Evolutionary conservation across 1,139 yeast species (phyloP), one percentile per base, ranked within the genome.

Genomic region (Suhomyces bribrorum): DNA sequence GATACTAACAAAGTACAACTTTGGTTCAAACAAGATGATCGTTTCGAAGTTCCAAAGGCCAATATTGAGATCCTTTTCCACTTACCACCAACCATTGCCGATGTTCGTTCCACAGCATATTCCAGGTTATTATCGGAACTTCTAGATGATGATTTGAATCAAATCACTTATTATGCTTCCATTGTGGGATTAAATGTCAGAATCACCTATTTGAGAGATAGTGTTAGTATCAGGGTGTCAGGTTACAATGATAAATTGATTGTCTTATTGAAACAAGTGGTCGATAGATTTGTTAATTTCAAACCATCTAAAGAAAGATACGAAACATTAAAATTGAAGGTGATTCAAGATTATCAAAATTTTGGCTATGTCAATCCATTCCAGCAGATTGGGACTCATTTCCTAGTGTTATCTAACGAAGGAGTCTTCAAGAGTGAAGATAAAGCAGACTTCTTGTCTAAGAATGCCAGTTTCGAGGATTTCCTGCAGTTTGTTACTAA

Each of bases 11-110:
- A 57, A 40, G 50, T 59, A 39, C 73, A 69, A 51, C 68, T 88
- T 26, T 92, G 98, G 98, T 88, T 74, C 61, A 92, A 90, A 58
- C 85, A 85, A 54, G 97, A 92, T 62, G 96, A 92, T 49, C 80
- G 83, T 34, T 87, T 92, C 56, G 80, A 86, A 71, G 85, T 86
- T 13, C 98, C 98, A 32, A 86, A 90, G 61, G 94, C 94, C 1
- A 71, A 79, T 33, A 77, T 88, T 23, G 78, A 79, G 34, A 61
- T 86, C 35, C 71, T 77, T 32, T 69, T 92, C 45, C 85, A 83
- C 47, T 64, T 80, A 44, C 96, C 96, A 1, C 66, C 73, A 8
- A 70, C 86, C 0, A 75, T 75, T 36, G 63, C 74, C 1, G 77
- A 83, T 11, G 79, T 86, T 2, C 62, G 73, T 18, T 70, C 79